phyloP scores from a whole-genome alignment of 805 yeast species.

The Wickerhamomyces queroliae region DNA sequence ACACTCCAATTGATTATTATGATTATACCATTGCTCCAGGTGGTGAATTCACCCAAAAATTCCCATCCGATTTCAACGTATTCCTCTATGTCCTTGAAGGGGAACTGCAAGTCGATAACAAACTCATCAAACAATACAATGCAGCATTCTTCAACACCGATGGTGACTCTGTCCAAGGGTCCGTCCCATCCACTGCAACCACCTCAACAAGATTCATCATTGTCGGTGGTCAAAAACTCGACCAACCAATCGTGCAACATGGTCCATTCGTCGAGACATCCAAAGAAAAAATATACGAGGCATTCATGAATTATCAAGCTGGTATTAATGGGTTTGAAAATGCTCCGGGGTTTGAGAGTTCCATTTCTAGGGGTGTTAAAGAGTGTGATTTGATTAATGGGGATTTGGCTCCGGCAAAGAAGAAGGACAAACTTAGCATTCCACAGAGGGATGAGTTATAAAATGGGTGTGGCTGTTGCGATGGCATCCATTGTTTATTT shows the following conservation, averaged over 20 bases:
- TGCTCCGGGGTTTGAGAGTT: slow-evolving; percentile 51
- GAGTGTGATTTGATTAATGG: slow-evolving; percentile 18
- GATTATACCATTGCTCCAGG: slow-evolving; percentile 62
- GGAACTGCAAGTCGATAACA: slow-evolving; percentile 39
- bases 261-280: slow-evolving; percentile 88
- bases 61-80: slow-evolving; percentile 58
- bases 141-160: slow-evolving; percentile 63
- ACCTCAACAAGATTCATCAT: slow-evolving; percentile 56
- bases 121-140: slow-evolving; percentile 37
- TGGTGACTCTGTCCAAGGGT: slow-evolving; percentile 57
- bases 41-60: slow-evolving; percentile 52
- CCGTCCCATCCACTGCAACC: slow-evolving; percentile 34
- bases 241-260: slow-evolving; percentile 77
- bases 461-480: too few species aligned
- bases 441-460: slow-evolving; percentile 12
- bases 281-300: slow-evolving; percentile 58
- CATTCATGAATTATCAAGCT: slow-evolving; percentile 65
- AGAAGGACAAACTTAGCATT: too few species aligned
- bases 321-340: slow-evolving; percentile 67
- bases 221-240: slow-evolving; percentile 69
- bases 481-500: too few species aligned
- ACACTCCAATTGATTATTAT: slow-evolving; percentile 74
- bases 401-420: background rate
- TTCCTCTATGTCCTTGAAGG: slow-evolving; percentile 70
- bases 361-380: slow-evolving; percentile 30